Evolutionary conservation across 1,139 yeast genomes (phyloP), one percentile per base, ranked within the genome.

Genomic region (Tardiomyces blankii): DNA sequence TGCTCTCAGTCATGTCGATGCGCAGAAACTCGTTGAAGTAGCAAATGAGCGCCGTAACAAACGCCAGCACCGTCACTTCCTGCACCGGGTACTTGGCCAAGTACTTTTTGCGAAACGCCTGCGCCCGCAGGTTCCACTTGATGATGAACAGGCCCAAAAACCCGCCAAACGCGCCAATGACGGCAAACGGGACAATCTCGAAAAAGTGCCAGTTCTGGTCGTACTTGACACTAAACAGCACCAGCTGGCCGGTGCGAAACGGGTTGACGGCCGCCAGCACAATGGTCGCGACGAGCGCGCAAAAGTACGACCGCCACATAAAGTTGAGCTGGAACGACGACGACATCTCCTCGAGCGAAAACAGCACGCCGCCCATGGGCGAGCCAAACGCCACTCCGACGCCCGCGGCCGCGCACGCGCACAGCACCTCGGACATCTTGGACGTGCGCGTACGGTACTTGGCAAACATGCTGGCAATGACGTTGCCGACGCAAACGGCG

Each of bases 321-420:
- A 95, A 84, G 11, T 84, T 74, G 27, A 88, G 67, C 55, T 81
- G 85, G 60, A 87, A 84, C 9, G 74, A 75, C 18, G 82, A 70
- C 0, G 87, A 73, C 38, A 84, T 84, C 55, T 84, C 95, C 59
- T 85, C 95, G 46, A 84, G 71, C 2, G 88, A 84, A 64, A 89
- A 89, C 28, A 89, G 64, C 1, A 89, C 95, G 3, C 97, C 97
- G 16, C 96, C 96, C 49, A 89, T 85, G 1, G 97, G 97, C 0
- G 96, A 83, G 47, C 88, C 88, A 65, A 89, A 89, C 0, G 96
- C 96, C 2, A 86, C 91, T 0, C 95, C 85, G n/a, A 89, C 89
- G 8, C 96, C 97, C 0, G 95, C 87, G 0, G 95, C 95, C 1
- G 93, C 78, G 1, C 95, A 93, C 0, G 97, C 95, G 32, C 85